A percentile compares a stretch with the other conserved stretches of the same genome.
phyloP scores from a whole-genome alignment of 2,329 filamentous ascomycete species.

The Aspergillus luchuensis region DNA sequence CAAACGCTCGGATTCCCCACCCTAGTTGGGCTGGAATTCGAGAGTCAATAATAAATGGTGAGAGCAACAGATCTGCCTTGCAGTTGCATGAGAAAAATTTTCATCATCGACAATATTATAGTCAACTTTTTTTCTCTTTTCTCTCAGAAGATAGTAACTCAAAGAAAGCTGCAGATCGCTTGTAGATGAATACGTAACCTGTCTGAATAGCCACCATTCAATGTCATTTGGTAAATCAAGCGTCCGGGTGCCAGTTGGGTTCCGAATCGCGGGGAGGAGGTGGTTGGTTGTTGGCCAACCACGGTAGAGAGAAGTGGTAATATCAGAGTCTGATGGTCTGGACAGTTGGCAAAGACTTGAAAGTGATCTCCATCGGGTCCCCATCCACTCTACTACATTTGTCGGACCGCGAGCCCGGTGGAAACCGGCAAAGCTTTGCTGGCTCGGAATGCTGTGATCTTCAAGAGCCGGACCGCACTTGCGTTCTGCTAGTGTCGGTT shows the following conservation, averaged over 20 bases:
- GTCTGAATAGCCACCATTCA: background rate
- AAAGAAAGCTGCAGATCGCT: no score
- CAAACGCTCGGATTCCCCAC: slow-evolving; percentile 2
- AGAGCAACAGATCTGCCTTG: no score
- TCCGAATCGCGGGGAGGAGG: slow-evolving; percentile 6
- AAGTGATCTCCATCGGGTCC: slow-evolving; percentile 5
- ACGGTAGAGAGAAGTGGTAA: background rate
- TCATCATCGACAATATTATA: background rate
- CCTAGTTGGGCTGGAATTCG: background rate
- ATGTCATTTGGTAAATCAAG: background rate
- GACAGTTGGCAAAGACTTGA: background rate
- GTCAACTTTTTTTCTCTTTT: no score
- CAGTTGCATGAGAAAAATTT: background rate
- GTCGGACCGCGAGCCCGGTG: background rate
- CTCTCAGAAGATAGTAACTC: no score
- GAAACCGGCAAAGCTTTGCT: slow-evolving; percentile 10
- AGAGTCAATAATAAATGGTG: background rate
- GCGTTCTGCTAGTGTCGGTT: slow-evolving; percentile 7
- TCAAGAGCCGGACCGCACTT: slow-evolving; percentile 7
- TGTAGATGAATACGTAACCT: no score
- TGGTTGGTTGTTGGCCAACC: background rate
- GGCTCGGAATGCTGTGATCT: slow-evolving; percentile 14
- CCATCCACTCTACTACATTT: background rate
- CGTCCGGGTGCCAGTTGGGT: background rate
- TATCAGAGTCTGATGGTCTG: background rate